Conservation (phyloP, 2,329 filamentous ascomycete species). For the Cytospora leucostoma region DNA sequence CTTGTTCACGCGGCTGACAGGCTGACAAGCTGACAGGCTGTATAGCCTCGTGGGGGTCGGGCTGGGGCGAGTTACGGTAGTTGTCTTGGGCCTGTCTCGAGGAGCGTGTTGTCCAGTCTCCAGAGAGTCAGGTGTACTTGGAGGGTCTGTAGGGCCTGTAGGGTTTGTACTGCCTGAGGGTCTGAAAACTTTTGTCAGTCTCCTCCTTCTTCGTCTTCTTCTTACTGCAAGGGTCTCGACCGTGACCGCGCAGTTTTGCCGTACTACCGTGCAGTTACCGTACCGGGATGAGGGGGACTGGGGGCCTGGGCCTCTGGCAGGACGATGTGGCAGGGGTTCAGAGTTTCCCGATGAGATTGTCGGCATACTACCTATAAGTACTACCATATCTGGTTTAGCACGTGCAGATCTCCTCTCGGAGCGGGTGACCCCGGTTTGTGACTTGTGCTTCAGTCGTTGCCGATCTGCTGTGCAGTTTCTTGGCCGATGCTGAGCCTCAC, state of each 20-base stretch:
- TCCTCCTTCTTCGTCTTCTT: background rate
- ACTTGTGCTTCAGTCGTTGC: background rate
- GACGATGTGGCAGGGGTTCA: background rate
- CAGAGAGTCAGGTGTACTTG: background rate
- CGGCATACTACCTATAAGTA: background rate
- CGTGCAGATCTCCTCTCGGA: conserved; percentile 1
- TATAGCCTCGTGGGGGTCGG: conserved; percentile 24
- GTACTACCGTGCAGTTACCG: background rate
- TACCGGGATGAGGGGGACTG: too few relatives aligned
- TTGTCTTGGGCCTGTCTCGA: conserved; percentile 5
- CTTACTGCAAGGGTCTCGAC: background rate
- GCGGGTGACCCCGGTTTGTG: conserved; percentile 6
- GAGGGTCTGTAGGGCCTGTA: background rate
- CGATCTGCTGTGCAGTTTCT: background rate
- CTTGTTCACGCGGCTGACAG: conserved; percentile 25
- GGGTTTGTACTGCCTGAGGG: too few relatives aligned
- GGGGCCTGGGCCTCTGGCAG: too few relatives aligned
- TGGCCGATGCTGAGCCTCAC: background rate
- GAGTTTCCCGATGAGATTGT: background rate
- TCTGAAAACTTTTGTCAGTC: background rate
- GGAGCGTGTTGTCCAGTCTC: background rate
- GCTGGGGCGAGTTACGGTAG: conserved; percentile 2
- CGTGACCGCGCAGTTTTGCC: background rate
- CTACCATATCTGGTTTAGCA: conserved; percentile 2
- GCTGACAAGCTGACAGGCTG: conserved; percentile 16